Evolutionary conservation across 768 basidiomycete genomes (phyloP).

Genomic region (Hysterangium stoloniferum): DNA sequence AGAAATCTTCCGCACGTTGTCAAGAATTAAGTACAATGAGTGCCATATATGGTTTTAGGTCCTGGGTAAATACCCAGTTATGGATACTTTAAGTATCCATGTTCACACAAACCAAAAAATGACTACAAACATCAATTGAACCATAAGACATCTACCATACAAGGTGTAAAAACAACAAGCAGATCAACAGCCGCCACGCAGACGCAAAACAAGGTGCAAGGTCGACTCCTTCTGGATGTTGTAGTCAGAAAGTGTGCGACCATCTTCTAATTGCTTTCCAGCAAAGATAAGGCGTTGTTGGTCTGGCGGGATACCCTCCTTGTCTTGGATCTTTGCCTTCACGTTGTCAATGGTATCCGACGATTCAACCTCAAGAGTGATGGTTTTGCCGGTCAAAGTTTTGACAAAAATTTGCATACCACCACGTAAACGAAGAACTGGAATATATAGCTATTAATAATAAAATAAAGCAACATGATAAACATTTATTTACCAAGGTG

Average conservation of each 20-base stretch:
- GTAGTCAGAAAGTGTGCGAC: slow-evolving; percentile 41
- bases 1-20: background rate
- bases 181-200: slow-evolving; percentile 55
- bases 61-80: too few species aligned
- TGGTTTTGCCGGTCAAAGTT: slow-evolving; percentile 69
- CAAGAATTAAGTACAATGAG: background rate
- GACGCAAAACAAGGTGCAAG: slow-evolving; percentile 49
- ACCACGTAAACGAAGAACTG: slow-evolving; percentile 40
- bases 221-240: slow-evolving; percentile 36
- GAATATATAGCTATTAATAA: background rate
- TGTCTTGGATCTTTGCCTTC: slow-evolving; percentile 90
- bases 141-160: background rate
- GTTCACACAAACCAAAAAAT: background rate
- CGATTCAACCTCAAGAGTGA: slow-evolving; percentile 75
- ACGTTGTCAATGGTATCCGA: slow-evolving; percentile 86
- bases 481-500: slow-evolving; percentile 36
- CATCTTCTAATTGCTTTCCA: slow-evolving; percentile 45
- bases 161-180: background rate
- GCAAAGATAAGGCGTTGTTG: slow-evolving; percentile 61
- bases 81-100: background rate
- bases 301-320: slow-evolving; percentile 80
- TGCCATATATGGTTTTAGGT: background rate
- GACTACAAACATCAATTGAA: slow-evolving; percentile 26
- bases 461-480: background rate
- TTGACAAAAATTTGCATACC: slow-evolving; percentile 83